Percentiles rank a stretch among this genome's conserved stretches.
These are phyloP conservation scores for Aphanomyces astaci DNA, from an alignment of 352 stramenopile genomes.

Conservation along the genomic window DNA sequence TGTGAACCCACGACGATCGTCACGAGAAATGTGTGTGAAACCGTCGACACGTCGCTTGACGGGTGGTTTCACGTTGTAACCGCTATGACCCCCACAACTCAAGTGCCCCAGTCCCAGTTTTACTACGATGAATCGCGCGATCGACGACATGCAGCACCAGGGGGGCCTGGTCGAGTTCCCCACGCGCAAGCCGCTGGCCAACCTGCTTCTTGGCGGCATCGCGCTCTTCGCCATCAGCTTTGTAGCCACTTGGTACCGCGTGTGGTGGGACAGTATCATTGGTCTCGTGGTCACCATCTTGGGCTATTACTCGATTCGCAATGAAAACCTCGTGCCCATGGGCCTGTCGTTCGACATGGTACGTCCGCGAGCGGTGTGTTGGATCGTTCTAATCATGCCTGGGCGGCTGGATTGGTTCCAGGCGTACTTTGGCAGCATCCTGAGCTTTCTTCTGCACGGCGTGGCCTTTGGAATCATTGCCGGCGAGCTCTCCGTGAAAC, in stretches of 20 bases:
- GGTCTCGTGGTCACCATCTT: slow-evolving; percentile 37
- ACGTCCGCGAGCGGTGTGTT: neutral
- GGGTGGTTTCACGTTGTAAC: neutral
- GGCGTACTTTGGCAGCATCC: slow-evolving; percentile 49
- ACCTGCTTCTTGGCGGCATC: slow-evolving; percentile 17
- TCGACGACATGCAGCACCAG: slow-evolving; percentile 9
- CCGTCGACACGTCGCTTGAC: neutral
- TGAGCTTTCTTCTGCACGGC: slow-evolving; percentile 49
- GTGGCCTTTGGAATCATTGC: slow-evolving; percentile 45
- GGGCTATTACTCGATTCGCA: slow-evolving; percentile 47
- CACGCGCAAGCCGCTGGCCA: slow-evolving; percentile 3
- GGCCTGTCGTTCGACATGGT: slow-evolving; percentile 25
- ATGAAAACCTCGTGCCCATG: slow-evolving; percentile 37
- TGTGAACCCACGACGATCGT: too few relatives aligned
- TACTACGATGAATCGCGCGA: neutral
- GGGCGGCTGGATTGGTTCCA: slow-evolving; percentile 20
- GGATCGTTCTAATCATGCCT: neutral
- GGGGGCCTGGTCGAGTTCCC: slow-evolving; percentile 6
- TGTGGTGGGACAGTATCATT: slow-evolving; percentile 75
- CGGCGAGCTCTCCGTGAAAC: slow-evolving; percentile 54
- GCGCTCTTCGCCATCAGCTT: slow-evolving; percentile 52
- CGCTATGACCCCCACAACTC: neutral
- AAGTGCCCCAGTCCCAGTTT: neutral
- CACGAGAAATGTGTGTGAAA: too few relatives aligned
- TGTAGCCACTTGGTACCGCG: slow-evolving; percentile 65